phyloP scores from a whole-genome alignment of 768 basidiomycete species.

The Leccinum longicurvipes region DNA sequence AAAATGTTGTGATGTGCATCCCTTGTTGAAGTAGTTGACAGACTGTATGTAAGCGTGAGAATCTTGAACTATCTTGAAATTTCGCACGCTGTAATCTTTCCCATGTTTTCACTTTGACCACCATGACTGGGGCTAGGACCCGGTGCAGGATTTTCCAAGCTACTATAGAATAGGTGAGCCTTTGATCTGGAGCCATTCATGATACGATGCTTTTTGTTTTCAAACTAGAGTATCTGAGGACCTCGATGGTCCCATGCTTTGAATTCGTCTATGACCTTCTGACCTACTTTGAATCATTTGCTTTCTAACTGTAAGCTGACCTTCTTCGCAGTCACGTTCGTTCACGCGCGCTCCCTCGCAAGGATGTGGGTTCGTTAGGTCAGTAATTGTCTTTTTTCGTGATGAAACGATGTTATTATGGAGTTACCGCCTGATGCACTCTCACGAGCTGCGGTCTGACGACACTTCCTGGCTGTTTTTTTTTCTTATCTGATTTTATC shows the following conservation, averaged over 20 bases:
- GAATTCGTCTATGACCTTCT: not conserved
- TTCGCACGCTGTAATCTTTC: not conserved
- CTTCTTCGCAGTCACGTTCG: not conserved
- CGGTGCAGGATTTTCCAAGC: not conserved
- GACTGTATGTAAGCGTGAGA: slow-evolving; percentile 1
- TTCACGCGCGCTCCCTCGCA: not conserved
- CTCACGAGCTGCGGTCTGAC: slow-evolving; percentile 5
- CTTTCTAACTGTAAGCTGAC: not conserved
- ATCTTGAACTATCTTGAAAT: not conserved
- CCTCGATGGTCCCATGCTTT: not conserved
- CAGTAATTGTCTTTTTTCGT: not conserved
- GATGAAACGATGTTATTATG: slow-evolving; percentile 15
- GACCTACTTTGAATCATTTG: not conserved
- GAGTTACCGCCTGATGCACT: slow-evolving; percentile 15
- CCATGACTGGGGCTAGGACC: not conserved
- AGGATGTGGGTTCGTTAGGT: not conserved
- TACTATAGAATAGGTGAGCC: not conserved
- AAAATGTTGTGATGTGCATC: not conserved
- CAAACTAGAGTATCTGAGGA: slow-evolving; percentile 14
- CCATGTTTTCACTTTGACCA: not conserved
- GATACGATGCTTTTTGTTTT: not conserved
- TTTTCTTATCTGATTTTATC: slow-evolving; percentile 11
- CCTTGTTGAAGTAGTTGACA: not conserved
- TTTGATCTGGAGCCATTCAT: not conserved
- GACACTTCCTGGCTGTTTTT: slow-evolving; percentile 14